Base-by-base conservation (phyloP, 352 stramenopile genomes). In the Poterioochromonas sp. region DNA sequence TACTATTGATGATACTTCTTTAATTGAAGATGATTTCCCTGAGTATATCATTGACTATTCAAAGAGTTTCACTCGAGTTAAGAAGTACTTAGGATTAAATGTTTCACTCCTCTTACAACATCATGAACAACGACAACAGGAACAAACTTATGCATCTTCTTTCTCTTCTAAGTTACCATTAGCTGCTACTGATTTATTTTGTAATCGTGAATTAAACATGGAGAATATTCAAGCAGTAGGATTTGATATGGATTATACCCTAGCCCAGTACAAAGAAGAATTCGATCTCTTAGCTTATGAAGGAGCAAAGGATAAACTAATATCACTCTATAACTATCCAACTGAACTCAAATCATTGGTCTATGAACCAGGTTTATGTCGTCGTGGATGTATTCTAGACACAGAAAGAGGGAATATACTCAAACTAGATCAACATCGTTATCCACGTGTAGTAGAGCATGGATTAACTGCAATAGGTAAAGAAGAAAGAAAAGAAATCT, bases 221-320 rank as follows among this genome's bases (percentile, higher is more conserved):
- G 77, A 80, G 37, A 82, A 83, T 20, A 80, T 90, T 62, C 76
- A 82, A 69, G 83, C 85, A 0, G 83, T 91, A 40, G 89, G 89
- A 39, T 93, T 92, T 81, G 89, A 92, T 70, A 92, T 92, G 88
- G 89, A 93, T 77, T 92, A 93, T 79, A 93, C 89, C 0, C 76
- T 93, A 15, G 88, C 86, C 35, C 87, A 90, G 71, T 93, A 93
- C 79, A 85, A 90, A 78, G 83, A 85, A 43, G 83, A 81, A 68
- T 93, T 93, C 79, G 89, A 92, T 77, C 79, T 88, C 62, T 80
- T 93, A 22, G 89, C 87, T 54, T 93, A 91, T 81, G 85, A 93
- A 63, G 88, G 89, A 12, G 87, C 89, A 0, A 91, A 90, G 77
- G 81, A 90, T 34, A 93, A 93, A 79, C 79, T 93, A 18, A 20